Conservation (phyloP, 129 eudicot genomes). For the Saussurea involucrata region DNA sequence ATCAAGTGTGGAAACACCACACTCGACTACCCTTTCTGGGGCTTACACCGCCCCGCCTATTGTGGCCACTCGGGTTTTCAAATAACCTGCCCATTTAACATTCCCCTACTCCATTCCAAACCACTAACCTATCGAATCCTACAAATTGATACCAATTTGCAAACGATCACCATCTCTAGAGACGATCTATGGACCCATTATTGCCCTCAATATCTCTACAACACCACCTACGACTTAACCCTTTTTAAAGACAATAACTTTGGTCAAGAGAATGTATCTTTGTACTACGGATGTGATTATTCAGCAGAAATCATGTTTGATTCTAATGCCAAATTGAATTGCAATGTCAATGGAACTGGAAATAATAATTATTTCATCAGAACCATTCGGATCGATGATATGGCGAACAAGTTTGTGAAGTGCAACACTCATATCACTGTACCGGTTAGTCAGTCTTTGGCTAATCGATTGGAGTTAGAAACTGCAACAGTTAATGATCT, state of each 20-base stretch:
- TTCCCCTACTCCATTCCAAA: background rate
- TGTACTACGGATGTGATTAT: slow-evolving; percentile 15
- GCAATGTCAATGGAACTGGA: background rate
- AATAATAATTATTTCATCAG: slow-evolving; percentile 17
- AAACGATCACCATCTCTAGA: slow-evolving; percentile 22
- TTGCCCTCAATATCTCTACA: slow-evolving; percentile 7
- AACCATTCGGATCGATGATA: background rate
- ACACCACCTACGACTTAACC: slow-evolving; percentile 21
- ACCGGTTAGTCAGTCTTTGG: slow-evolving; percentile 25
- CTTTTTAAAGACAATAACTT: slow-evolving; percentile 2
- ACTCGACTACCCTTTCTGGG: slow-evolving; percentile 33
- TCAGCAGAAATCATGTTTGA: background rate
- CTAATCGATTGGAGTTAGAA: background rate
- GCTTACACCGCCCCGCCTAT: slow-evolving; percentile 5
- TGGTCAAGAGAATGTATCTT: slow-evolving; percentile 5
- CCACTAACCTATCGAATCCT: slow-evolving; percentile 23
- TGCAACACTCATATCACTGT: slow-evolving; percentile 22
- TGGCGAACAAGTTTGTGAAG: background rate
- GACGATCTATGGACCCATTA: slow-evolving; percentile 3
- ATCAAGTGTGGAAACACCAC: slow-evolving; percentile 16
- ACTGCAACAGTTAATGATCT: slow-evolving; percentile 2
- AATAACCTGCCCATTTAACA: slow-evolving; percentile 15
- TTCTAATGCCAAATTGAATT: background rate
- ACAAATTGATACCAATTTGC: background rate
- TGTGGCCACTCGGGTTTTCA: slow-evolving; percentile 28